Evolutionary conservation across 164 flowering plant species (phyloP).

Genomic region (Berberis vulgaris): DNA sequence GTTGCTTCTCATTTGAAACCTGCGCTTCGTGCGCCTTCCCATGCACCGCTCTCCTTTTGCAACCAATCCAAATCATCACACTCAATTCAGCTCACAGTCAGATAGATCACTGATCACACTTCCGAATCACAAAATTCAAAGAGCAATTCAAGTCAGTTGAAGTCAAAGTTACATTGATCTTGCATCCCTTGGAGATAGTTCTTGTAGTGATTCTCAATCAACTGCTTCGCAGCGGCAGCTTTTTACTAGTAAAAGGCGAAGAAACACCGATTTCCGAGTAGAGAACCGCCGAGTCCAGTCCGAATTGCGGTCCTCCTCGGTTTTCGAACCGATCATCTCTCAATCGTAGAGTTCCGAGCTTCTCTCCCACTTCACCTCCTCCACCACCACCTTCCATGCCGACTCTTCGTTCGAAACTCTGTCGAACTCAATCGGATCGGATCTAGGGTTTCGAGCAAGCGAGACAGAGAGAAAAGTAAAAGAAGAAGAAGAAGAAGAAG

Average conservation of each 20-base stretch:
- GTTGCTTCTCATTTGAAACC: slow-evolving; percentile 59
- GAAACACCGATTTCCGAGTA: slow-evolving; percentile 55
- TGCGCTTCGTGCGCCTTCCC: slow-evolving; percentile 65
- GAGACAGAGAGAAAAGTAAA: too few species aligned
- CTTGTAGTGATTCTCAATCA: slow-evolving; percentile 90
- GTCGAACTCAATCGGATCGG: too few species aligned
- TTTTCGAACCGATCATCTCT: slow-evolving; percentile 33
- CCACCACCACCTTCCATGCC: slow-evolving; percentile 11
- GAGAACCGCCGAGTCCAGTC: slow-evolving; percentile 5
- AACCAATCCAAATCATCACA: neutral
- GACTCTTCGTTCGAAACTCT: too few species aligned
- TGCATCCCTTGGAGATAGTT: slow-evolving; percentile 70
- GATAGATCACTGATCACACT: neutral
- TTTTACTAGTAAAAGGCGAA: slow-evolving; percentile 85
- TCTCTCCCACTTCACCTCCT: slow-evolving; percentile 32
- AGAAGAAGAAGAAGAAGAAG: too few species aligned
- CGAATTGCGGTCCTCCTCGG: slow-evolving; percentile 6
- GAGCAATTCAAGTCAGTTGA: neutral
- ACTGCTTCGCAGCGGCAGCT: slow-evolving; percentile 86
- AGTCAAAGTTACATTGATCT: slow-evolving; percentile 50
- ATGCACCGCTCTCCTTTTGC: slow-evolving; percentile 58
- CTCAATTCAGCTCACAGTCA: neutral
- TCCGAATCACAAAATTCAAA: neutral
- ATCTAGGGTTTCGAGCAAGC: too few species aligned
- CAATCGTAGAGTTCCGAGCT: slow-evolving; percentile 25